These are phyloP conservation scores for Oryza punctata DNA, from an alignment of 176 grass and related monocot species.

Conservation along the genomic window DNA sequence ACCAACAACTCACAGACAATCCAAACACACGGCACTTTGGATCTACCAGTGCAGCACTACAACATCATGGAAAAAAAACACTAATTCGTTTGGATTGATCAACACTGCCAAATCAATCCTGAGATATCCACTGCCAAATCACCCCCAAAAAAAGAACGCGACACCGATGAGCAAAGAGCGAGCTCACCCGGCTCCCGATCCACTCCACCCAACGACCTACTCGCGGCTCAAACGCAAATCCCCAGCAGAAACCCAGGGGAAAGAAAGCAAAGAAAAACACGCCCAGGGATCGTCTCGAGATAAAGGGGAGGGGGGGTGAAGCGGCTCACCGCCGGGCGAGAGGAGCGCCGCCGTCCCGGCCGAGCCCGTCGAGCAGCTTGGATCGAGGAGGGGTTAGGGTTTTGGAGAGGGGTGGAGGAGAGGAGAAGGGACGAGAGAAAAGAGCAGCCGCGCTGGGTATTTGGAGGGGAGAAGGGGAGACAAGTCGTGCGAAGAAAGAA, in stretches of 20 bases:
- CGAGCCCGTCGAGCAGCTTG: neutral
- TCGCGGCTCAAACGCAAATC: neutral
- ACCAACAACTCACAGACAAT: neutral
- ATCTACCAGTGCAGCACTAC: neutral
- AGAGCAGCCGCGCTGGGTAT: neutral
- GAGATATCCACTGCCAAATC: neutral
- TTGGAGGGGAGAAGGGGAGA: neutral
- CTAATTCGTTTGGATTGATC: neutral
- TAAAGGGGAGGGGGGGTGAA: neutral
- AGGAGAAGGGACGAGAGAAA: neutral
- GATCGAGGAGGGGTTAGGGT: constrained; percentile 46
- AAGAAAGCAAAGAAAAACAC: neutral
- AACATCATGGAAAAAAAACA: neutral
- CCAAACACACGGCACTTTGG: neutral
- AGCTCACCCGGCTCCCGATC: neutral
- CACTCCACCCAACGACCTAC: neutral
- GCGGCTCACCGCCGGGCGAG: constrained; percentile 18
- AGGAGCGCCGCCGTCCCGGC: constrained; percentile 7
- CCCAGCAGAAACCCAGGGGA: neutral
- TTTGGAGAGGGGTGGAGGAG: neutral
- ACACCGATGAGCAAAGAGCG: neutral
- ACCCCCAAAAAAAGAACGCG: neutral
- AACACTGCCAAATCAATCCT: neutral
- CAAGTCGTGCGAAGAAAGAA: constrained; percentile 40
- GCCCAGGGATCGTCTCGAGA: neutral